Conservation (phyloP, 2,329 filamentous ascomycete species). For the Phialophora expanda region DNA sequence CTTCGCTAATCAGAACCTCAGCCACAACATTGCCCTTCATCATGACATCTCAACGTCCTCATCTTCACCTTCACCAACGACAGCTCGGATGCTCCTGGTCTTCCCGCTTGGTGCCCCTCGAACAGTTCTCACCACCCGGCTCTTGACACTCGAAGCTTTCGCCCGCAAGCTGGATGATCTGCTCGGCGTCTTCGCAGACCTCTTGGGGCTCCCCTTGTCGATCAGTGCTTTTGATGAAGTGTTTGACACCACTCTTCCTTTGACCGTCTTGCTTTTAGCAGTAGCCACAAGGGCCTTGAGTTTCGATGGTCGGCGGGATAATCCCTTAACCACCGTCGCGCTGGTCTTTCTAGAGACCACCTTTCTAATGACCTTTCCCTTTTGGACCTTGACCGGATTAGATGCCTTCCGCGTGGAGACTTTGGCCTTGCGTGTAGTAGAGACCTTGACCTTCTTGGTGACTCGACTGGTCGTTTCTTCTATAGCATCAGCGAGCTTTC, state of each 20-base stretch:
- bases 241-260: slow-evolving; percentile 31
- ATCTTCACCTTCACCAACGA: slow-evolving; percentile 21
- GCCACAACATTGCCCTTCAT: neutral
- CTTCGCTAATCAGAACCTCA: slow-evolving; percentile 7
- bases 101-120: slow-evolving; percentile 28
- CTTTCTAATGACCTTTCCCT: slow-evolving; percentile 27
- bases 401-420: slow-evolving; percentile 15
- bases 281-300: slow-evolving; percentile 28
- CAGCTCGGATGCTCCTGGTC: slow-evolving; percentile 26
- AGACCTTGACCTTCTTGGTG: slow-evolving; percentile 33
- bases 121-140: slow-evolving; percentile 34
- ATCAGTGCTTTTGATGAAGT: slow-evolving; percentile 34
- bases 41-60: slow-evolving; percentile 5
- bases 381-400: slow-evolving; percentile 30
- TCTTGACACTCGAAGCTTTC: slow-evolving; percentile 36
- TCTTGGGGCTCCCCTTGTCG: slow-evolving; percentile 21
- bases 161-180: slow-evolving; percentile 34
- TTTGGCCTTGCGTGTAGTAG: slow-evolving; percentile 19
- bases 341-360: slow-evolving; percentile 23
- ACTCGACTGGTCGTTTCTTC: slow-evolving; percentile 33
- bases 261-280: slow-evolving; percentile 28
- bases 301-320: slow-evolving; percentile 32
- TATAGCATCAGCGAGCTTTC: slow-evolving; percentile 37
- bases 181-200: slow-evolving; percentile 11
- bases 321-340: slow-evolving; percentile 12